Evolutionary conservation across 345 rosid species (phyloP), one percentile per base, ranked within the genome.

Genomic region (Xanthoceras sorbifolium): DNA sequence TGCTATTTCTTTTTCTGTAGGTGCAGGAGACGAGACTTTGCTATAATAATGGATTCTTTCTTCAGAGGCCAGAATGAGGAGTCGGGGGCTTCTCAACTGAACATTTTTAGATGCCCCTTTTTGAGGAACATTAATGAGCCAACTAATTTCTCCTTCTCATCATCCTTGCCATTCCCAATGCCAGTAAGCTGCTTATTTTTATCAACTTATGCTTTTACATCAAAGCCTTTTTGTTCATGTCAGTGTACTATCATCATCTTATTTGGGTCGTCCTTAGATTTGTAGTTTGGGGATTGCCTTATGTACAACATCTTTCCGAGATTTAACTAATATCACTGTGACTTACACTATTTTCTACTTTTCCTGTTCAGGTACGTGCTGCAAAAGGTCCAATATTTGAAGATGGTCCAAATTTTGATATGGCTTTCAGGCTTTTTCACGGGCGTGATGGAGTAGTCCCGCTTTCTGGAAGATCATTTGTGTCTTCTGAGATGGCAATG

Each of bases 71-170:
- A 80, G 65, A 83, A 83, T 31, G 92, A 92, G 74, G 90, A 88
- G 20, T 69, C 87, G 20, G 76, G 79, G 67, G 62, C 88, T 72
- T 84, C 94, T 69, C 86, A 86, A 40, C 62, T 81, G 28, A 91
- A 89, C 78, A 77, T 92, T 20, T 83, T 86, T 9, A 87, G 93
- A 83, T 95, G 99, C 71, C 99, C 99, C 0, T 95, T 95, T 85
- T 87, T 95, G 90, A 90, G 97, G 85, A 95, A 95, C 87, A 93
- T 95, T 74, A 93, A 93, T 78, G 97, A 90, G 85, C 99, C 98
- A 22, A 95, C 99, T 25, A 93, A 89, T 76, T 92, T 95, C 78
- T 92, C 97, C 23, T 89, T 93, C 67, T 82, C 92, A 68, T 85
- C 97, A 2, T 76, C 92, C 82, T 64, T 85, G 88, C 86, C 92